These are phyloP conservation scores for Trypanosomatidae sp. DNA, from an alignment of 208 protist species.

Conservation along the genomic window DNA sequence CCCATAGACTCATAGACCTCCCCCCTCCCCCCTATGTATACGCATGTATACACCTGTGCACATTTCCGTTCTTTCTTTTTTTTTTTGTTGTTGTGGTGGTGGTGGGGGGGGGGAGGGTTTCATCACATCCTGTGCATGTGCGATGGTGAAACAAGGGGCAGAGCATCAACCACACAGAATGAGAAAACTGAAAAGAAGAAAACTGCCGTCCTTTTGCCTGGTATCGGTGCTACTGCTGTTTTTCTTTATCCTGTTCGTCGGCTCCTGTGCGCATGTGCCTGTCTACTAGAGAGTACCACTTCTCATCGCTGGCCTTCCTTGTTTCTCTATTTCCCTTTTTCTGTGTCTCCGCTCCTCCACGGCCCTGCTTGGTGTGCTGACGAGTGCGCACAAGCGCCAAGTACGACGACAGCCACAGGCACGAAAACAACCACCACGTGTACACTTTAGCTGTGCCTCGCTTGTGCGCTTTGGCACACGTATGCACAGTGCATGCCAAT, in stretches of 20 bases:
- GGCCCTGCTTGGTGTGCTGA: neutral
- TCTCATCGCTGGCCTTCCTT: slow-evolving; percentile 1
- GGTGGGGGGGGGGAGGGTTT: neutral
- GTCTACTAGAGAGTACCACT: neutral
- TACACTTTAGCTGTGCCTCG: neutral
- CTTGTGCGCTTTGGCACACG: neutral
- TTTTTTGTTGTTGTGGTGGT: no score
- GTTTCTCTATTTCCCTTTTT: slow-evolving; percentile 5
- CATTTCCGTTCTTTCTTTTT: neutral
- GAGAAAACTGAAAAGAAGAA: neutral
- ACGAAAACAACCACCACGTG: neutral
- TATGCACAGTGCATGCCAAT: neutral
- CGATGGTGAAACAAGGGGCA: neutral
- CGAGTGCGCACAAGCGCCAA: neutral
- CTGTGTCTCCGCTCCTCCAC: neutral
- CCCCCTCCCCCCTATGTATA: neutral
- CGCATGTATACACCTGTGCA: neutral
- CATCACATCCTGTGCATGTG: neutral
- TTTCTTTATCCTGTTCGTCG: neutral
- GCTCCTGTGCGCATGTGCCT: neutral
- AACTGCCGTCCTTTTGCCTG: neutral
- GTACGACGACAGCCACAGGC: neutral
- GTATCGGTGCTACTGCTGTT: neutral
- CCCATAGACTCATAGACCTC: neutral
- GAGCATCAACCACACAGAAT: neutral